phyloP scores from a whole-genome alignment of 345 rosid species.

The sweet orange (Citrus sinensis) region DVS_A1.0 CM039163.1:32345501-32346000 shows the following conservation, averaged over 20 bases:
- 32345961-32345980: background rate
- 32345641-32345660: background rate
- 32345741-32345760: background rate
- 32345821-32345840: background rate
- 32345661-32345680: background rate
- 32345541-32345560: background rate
- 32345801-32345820: background rate
- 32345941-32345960: background rate
- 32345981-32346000: background rate
- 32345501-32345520: background rate
- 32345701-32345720: background rate
- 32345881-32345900: background rate
- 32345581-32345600: background rate
- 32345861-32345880: background rate
- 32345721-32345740: background rate
- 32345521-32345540: background rate
- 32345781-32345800: background rate
- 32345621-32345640: background rate
- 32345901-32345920: background rate
- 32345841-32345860: background rate
- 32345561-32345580: background rate
- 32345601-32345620: background rate
- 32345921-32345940: background rate
- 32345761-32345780: background rate
- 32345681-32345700: background rate